Base-by-base conservation (phyloP, 306 rosid genomes). In the Carpinus fangiana region DNA sequence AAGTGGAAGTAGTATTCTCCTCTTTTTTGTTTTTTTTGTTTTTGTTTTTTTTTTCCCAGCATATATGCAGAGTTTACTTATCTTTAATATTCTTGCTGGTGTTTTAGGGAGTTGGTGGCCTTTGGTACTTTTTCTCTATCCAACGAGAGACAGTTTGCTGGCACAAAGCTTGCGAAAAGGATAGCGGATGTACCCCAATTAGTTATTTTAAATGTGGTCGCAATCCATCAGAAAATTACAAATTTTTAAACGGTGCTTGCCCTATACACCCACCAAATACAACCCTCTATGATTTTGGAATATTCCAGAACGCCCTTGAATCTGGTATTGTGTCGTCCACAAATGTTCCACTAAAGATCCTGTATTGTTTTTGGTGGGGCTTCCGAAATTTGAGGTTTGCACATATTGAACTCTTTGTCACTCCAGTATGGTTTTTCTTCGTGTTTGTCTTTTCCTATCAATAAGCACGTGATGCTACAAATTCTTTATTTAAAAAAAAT, bases 91-190 rank as follows among this genome's bases (percentile, higher is more conserved):
- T 6, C 48, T 45, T n/a, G 21, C 50, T 85, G 67, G 76, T 73
- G 69, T 74, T 87, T 20, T 69, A 94, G 98, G 92, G 90, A 82
- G 70, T 92, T 59, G 98, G 98, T 73, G 98, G 93, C 72, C 88
- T 90, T 82, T 90, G 98, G 98, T 93, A 93, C 86, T 85, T 93
- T 85, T 71, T 87, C 73, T 89, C 97, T 47, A 82, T 94, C 56
- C 93, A 94, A 84, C 87, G 98, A 84, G 91, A 92, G 88, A 87
- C 92, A 65, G 86, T 88, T 4, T 92, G 98, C 83, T 94, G 98
- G 98, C 90, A 76, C 76, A 36, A 18, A 1, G 92, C 94, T 13
- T 94, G 98, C 0, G 74, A 2, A 50, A 62, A 80, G 36, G 51
- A 9, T 57, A 48, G 50, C 28, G 3, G 0, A 21, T 89, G 96